A percentile compares a stretch with the other conserved stretches of the same genome.
phyloP scores from a whole-genome alignment of 2,329 filamentous ascomycete genomes.

The Ceratocystis cubensis region DNA sequence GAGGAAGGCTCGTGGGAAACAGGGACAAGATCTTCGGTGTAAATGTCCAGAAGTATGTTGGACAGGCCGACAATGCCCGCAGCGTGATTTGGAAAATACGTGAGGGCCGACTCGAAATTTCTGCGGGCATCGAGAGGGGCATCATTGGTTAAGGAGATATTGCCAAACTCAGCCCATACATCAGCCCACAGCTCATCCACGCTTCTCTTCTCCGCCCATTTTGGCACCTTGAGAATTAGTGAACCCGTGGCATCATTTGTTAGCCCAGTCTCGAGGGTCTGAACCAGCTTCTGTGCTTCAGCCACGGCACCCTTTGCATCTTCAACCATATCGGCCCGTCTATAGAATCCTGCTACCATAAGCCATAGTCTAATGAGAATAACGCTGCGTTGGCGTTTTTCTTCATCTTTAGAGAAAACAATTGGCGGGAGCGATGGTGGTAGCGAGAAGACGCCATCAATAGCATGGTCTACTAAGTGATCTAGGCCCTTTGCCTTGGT shows the following conservation, averaged over 20 bases:
- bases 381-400: conserved; percentile 37
- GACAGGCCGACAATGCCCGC: conserved; percentile 70
- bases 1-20: neutral
- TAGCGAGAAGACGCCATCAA: conserved; percentile 34
- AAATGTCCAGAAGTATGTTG: conserved; percentile 76
- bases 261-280: conserved; percentile 55
- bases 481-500: conserved; percentile 32
- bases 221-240: conserved; percentile 47
- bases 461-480: conserved; percentile 29
- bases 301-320: conserved; percentile 68
- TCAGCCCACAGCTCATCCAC: conserved; percentile 78
- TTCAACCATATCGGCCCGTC: conserved; percentile 64
- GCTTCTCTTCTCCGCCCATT: conserved; percentile 71
- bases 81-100: conserved; percentile 67
- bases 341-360: conserved; percentile 77
- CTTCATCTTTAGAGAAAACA: conserved; percentile 43
- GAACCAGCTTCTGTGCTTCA: conserved; percentile 68
- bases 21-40: conserved; percentile 54
- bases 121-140: conserved; percentile 56
- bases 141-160: conserved; percentile 50
- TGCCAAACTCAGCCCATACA: conserved; percentile 64
- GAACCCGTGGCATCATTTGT: conserved; percentile 49
- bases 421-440: conserved; percentile 39
- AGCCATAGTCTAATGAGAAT: conserved; percentile 74
- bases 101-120: conserved; percentile 71